Evolutionary conservation across 768 basidiomycete species (phyloP).

Genomic region (Trichaptum fuscoviolaceum): DNA sequence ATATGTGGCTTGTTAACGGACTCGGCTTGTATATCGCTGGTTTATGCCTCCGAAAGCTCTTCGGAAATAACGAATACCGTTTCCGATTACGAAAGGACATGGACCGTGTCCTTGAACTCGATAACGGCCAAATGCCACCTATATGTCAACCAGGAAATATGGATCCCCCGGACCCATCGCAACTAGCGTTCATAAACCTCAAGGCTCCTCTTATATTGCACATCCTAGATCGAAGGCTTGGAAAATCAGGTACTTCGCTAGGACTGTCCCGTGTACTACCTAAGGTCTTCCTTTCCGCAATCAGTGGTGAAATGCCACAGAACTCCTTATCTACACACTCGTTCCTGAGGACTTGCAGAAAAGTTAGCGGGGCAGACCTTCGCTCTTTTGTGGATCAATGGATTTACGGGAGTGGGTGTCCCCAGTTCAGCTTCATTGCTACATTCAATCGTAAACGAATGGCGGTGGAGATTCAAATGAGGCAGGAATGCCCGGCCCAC

Average conservation of each 20-base stretch:
- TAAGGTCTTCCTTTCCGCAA: constrained; percentile 89
- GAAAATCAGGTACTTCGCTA: constrained; percentile 92
- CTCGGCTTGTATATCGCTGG: constrained; percentile 87
- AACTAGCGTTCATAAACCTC: constrained; percentile 85
- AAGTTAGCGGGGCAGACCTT: constrained; percentile 88
- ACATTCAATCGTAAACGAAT: constrained; percentile 97
- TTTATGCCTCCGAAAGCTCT: constrained; percentile 76
- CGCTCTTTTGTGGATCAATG: constrained; percentile 96
- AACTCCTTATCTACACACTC: constrained; percentile 85
- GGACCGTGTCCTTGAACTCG: constrained; percentile 83
- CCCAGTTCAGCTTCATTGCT: constrained; percentile 82
- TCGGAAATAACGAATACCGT: constrained; percentile 97
- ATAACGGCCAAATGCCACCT: constrained; percentile 85
- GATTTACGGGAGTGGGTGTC: constrained; percentile 98
- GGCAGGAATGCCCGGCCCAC: constrained; percentile 80
- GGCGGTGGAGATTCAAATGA: constrained; percentile 94
- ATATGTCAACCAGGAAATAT: constrained; percentile 85
- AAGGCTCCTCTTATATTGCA: constrained; percentile 96
- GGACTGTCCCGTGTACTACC: constrained; percentile 93
- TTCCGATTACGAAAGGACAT: constrained; percentile 96
- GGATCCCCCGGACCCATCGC: constrained; percentile 78
- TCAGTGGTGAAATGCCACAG: constrained; percentile 83
- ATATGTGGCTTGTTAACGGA: constrained; percentile 96
- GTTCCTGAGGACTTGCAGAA: constrained; percentile 88
- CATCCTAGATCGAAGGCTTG: constrained; percentile 88